Conservation (phyloP, 768 basidiomycete species). For the Boletus patriciae region DNA sequence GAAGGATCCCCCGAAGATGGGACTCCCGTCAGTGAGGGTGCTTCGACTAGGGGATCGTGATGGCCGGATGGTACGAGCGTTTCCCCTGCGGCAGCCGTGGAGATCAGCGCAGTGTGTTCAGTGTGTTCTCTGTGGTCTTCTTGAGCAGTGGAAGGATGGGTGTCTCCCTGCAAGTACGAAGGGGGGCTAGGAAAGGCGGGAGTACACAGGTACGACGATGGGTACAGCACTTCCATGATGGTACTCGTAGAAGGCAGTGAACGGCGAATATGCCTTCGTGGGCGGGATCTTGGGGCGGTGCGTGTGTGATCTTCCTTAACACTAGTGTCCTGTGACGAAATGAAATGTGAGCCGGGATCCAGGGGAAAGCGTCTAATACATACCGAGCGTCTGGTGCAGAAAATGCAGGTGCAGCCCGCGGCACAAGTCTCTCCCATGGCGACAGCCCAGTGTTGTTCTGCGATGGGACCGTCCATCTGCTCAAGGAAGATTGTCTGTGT, state of each 20-base stretch:
- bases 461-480: background rate
- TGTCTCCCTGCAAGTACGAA: slow-evolving; percentile 14
- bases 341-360: slow-evolving; percentile 4
- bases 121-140: background rate
- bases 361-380: background rate
- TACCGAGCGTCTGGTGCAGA: slow-evolving; percentile 9
- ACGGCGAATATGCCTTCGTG: slow-evolving; percentile 3
- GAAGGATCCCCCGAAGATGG: slow-evolving; percentile 6
- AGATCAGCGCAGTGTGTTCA: background rate
- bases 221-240: slow-evolving; percentile 28
- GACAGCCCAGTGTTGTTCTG: slow-evolving; percentile 15
- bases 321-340: slow-evolving; percentile 9
- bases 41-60: slow-evolving; percentile 2
- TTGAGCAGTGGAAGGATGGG: background rate
- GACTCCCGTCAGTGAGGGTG: slow-evolving; percentile 15
- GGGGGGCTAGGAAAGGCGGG: slow-evolving; percentile 19
- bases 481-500: background rate
- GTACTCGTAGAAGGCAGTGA: slow-evolving; percentile 22
- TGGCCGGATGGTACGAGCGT: background rate
- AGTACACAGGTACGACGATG: slow-evolving; percentile 17
- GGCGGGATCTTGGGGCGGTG: slow-evolving; percentile 1
- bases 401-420: slow-evolving; percentile 9
- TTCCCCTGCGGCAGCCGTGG: background rate
- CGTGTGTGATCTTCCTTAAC: background rate
- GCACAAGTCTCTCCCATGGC: slow-evolving; percentile 12